These are phyloP conservation scores for Kwoniella mangroviensis DNA, from an alignment of 768 basidiomycete species.

Conservation along the genomic window DNA sequence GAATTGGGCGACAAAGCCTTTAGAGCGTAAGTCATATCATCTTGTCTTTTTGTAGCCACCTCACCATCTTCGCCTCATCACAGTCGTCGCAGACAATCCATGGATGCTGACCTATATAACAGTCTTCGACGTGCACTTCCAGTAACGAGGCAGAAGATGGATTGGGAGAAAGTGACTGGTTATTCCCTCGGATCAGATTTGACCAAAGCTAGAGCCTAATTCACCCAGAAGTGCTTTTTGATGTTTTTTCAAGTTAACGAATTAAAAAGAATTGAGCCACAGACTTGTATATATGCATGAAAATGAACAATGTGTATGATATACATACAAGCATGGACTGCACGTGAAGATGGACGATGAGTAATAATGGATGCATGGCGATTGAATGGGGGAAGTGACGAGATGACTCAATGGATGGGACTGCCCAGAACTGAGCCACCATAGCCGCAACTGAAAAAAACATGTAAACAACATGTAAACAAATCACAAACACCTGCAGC, in stretches of 20 bases:
- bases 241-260: background rate
- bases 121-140: conserved; percentile 85
- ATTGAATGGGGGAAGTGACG: background rate
- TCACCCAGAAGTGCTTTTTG: background rate
- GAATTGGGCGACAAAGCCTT: conserved; percentile 93
- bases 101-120: conserved; percentile 3
- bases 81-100: too few species aligned
- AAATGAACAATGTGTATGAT: too few species aligned
- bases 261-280: background rate
- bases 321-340: background rate
- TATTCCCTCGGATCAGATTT: conserved; percentile 49
- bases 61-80: too few species aligned
- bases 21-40: conserved; percentile 62
- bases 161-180: conserved; percentile 85
- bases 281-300: background rate
- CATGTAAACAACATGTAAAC: conserved; percentile 8
- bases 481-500: conserved; percentile 1
- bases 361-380: background rate
- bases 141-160: conserved; percentile 87
- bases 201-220: conserved; percentile 43
- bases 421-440: background rate
- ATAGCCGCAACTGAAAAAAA: background rate
- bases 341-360: background rate
- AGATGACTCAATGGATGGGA: background rate
- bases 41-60: background rate